Evolutionary conservation across 805 yeast genomes (phyloP), one percentile per base, ranked within the genome.

Genomic region (Martiniozyma abietophila): DNA sequence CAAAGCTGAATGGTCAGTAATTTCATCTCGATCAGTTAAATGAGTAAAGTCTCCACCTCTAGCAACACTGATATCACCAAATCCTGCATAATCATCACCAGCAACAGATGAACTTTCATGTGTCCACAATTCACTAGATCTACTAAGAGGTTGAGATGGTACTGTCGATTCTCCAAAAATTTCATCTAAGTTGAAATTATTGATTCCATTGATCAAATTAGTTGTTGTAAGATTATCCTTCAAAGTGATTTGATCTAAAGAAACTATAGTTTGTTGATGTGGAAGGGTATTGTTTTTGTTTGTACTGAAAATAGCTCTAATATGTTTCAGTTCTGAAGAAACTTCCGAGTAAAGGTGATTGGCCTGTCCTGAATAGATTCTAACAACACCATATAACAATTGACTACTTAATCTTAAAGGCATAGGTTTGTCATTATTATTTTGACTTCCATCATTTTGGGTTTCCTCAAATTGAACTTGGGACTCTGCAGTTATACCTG

Each of bases 341-440:
- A 84, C 89, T 51, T 88, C 96, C 36, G 84, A 94, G 32, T 81
- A 62, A 17, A 88, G 61, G 44, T 82, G 82, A 46, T 79, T 80
- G 18, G 95, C 84, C 56, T 88, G 83, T 40, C 89, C 65, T 9
- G 92, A 77, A 56, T 85, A 88, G 16, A 88, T 88, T 38, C 84
- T 67, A 23, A 84, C 94, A 4, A 88, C 84, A 32, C 96, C 96
- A 36, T 81, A 74, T 25, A 88, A 62, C 34, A 88, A 63, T 51
- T 86, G 95, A 4, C 95, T 94, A 1, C 95, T 80, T 18, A 84
- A 64, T 37, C 95, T 65, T 33, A 86, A 63, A 0, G 95, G 83
- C 37, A 86, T 65, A 8, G 85, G 76, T 33, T 76, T 80, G 3
- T 56, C 47, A 9, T 49, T 50, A 7, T n/a, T 23, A 8, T 29